phyloP scores from a whole-genome alignment of 805 yeast genomes.

The Hanseniaspora mollemarum region DNA sequence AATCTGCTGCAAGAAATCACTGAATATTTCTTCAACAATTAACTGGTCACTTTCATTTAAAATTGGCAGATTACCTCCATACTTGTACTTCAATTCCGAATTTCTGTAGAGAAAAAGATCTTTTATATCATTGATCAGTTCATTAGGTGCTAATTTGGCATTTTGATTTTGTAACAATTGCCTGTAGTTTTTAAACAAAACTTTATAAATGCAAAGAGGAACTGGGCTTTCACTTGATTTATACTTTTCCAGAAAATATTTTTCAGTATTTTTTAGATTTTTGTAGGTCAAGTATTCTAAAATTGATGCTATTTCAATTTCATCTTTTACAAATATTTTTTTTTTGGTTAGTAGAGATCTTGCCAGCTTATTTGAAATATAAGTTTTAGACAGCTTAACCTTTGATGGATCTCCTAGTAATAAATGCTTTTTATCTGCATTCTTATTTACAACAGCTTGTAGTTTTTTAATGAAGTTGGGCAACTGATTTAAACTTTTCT shows the following conservation, averaged over 20 bases:
- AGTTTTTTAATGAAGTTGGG: neutral
- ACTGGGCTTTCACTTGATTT: neutral
- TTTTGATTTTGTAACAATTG: neutral
- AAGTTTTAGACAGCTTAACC: neutral
- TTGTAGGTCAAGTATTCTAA: constrained; percentile 3
- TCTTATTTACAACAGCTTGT: neutral
- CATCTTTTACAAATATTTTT: neutral
- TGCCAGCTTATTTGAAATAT: neutral
- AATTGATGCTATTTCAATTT: neutral
- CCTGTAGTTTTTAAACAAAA: constrained; percentile 1
- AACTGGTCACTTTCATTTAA: neutral
- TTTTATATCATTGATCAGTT: neutral
- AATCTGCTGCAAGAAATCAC: constrained; percentile 2
- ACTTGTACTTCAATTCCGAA: neutral
- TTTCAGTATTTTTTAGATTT: constrained; percentile 3
- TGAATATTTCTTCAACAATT: neutral
- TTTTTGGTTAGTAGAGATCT: neutral
- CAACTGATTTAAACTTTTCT: neutral
- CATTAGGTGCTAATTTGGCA: neutral
- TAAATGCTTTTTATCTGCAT: neutral
- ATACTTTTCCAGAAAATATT: neutral
- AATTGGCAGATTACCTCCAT: neutral
- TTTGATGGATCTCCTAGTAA: neutral
- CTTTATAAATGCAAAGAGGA: constrained; percentile 2
- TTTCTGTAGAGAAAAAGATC: neutral